phyloP scores from a whole-genome alignment of 1,284 basidiomycete genomes.

The Cystobasidium pallidum region DNA sequence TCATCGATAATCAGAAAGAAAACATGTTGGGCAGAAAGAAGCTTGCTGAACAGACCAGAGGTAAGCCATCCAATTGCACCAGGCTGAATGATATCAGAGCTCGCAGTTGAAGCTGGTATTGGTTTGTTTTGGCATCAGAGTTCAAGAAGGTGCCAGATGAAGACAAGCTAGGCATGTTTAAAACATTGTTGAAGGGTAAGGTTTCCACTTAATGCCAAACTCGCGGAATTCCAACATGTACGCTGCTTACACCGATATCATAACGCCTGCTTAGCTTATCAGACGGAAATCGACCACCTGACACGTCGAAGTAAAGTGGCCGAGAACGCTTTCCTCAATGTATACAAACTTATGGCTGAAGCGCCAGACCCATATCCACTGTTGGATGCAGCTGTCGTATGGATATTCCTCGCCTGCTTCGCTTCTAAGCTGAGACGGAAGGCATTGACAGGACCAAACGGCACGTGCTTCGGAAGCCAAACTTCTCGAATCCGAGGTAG shows the following conservation, averaged over 20 bases:
- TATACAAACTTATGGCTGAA: conserved; percentile 90
- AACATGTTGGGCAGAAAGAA: conserved; percentile 89
- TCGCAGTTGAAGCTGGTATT: not conserved
- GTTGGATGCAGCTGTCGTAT: conserved; percentile 85
- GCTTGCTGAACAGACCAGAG: conserved; percentile 89
- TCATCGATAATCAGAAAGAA: conserved; percentile 98
- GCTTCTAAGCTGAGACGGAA: not conserved
- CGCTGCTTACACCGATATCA: not conserved
- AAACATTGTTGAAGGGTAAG: conserved; percentile 79
- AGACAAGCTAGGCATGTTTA: conserved; percentile 82
- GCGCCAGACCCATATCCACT: conserved; percentile 95
- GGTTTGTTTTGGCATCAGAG: conserved; percentile 62
- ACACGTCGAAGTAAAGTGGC: conserved; percentile 87
- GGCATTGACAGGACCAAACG: conserved; percentile 71
- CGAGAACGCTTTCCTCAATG: conserved; percentile 89
- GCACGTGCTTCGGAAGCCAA: conserved; percentile 80
- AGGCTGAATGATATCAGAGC: not conserved
- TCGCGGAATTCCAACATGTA: not conserved
- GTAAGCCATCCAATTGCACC: conserved; percentile 58
- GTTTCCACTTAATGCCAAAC: not conserved
- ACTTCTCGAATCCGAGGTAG: conserved; percentile 72
- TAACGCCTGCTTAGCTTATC: conserved; percentile 67
- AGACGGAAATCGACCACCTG: conserved; percentile 91
- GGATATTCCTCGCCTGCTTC: conserved; percentile 52
- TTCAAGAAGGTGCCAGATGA: conserved; percentile 88